Percentiles rank a stretch among this genome's conserved stretches.
Evolutionary conservation across 345 rosid genomes (phyloP).

Genomic region (Citrus maxima): DNA sequence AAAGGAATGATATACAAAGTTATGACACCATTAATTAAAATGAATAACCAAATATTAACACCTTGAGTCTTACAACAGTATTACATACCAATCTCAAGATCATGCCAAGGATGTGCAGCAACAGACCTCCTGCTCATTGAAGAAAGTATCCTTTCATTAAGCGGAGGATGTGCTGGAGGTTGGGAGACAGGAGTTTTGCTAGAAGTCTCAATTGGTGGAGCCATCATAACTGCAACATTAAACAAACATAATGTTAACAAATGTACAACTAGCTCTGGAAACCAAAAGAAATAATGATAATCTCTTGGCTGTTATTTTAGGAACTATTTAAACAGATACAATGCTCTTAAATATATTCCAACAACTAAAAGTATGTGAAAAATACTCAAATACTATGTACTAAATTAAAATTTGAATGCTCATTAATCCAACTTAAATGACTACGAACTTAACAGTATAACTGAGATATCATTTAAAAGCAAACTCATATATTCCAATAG

Average conservation of each 20-base stretch:
- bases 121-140: constrained; percentile 86
- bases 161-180: constrained; percentile 53
- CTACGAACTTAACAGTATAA: not conserved
- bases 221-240: constrained; percentile 65
- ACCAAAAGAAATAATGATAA: constrained; percentile 3
- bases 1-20: constrained; percentile 3
- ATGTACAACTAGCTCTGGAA: not conserved
- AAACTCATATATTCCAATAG: not conserved
- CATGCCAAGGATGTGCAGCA: constrained; percentile 99
- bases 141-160: constrained; percentile 92
- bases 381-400: not conserved
- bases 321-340: not conserved
- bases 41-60: not conserved
- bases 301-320: not conserved
- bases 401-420: not conserved
- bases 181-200: constrained; percentile 30
- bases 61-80: not conserved
- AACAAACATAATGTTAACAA: not conserved
- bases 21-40: not conserved
- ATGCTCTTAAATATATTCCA: not conserved
- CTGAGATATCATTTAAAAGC: not conserved
- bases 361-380: too few species aligned
- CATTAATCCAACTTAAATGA: not conserved
- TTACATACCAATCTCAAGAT: constrained; percentile 85
- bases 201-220: constrained; percentile 60